Percentiles rank a stretch among this genome's conserved stretches.
Evolutionary conservation across 148 eudicot species (phyloP).

Genomic region (Rhododendron vialii): DNA sequence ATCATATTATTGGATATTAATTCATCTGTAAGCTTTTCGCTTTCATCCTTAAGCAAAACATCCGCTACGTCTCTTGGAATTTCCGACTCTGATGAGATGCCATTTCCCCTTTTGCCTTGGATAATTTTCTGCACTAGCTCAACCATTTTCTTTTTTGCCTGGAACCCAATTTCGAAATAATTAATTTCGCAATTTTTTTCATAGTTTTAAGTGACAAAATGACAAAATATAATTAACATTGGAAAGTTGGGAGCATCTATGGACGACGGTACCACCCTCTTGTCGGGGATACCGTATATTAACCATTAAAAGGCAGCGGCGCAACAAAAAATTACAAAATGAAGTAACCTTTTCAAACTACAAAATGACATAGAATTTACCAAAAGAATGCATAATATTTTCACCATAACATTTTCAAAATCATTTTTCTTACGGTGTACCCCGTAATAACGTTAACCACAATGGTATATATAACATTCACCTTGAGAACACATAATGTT

Average conservation of each 20-base stretch:
- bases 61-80: conserved; percentile 62
- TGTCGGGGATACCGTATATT: too few relatives aligned
- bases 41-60: conserved; percentile 57
- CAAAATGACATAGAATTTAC: too few relatives aligned
- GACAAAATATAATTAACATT: neutral
- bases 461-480: neutral
- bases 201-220: neutral
- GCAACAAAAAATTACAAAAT: too few relatives aligned
- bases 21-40: conserved; percentile 68
- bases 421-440: too few relatives aligned
- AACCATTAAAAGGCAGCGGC: too few relatives aligned
- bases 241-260: too few relatives aligned
- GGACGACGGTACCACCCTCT: too few relatives aligned
- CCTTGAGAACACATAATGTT: too few relatives aligned
- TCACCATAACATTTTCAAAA: too few relatives aligned
- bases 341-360: too few relatives aligned
- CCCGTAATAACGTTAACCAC: neutral
- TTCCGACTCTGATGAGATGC: conserved; percentile 3
- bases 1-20: conserved; percentile 78
- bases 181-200: too few relatives aligned
- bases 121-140: conserved; percentile 60
- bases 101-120: conserved; percentile 35
- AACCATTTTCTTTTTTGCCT: conserved; percentile 87
- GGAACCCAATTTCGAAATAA: neutral
- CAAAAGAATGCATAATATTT: too few relatives aligned